Base-by-base conservation (phyloP, 139 green algal species). In the Spirogloea muscicola region DNA sequence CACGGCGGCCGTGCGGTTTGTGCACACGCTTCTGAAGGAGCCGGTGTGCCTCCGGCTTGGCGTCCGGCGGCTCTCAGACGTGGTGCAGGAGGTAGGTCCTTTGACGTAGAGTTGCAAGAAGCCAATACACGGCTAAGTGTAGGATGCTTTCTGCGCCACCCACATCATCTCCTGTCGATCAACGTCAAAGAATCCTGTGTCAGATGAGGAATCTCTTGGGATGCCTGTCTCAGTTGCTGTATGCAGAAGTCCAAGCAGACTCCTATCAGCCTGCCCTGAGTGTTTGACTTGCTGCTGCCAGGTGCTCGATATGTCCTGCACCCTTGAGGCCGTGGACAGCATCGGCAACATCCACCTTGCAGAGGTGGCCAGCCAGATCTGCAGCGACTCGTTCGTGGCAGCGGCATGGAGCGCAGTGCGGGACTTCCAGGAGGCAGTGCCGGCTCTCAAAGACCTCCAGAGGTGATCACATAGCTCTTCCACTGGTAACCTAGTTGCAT, bases 61-160 rank as follows among this genome's bases (percentile, higher is more conserved):
- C 34, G 85, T 86, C 55, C 70, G 55, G 16, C 7, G 46, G 9
- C 79, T 91, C 68, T 73, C 82, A 67, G 63, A 84, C 0, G 31
- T 84, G 25, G 73, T 82, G 18, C 65, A 70, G 38, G 82, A 89
- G 73, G 58, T 72, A 39, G 59, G 13, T 5, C 25, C 55, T 1
- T 65, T 7, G 13, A n/a, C n/a, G n/a, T n/a, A 34, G 58, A 39
- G 3, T 41, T 31, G n/a, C n/a, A n/a, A n/a, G n/a, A n/a, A n/a
- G n/a, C n/a, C n/a, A n/a, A n/a, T n/a, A n/a, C n/a, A n/a, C n/a
- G n/a, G n/a, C n/a, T n/a, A n/a, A n/a, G n/a, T n/a, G n/a, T n/a
- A n/a, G n/a, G n/a, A n/a, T n/a, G 33, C 60, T 69, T n/a, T n/a
- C n/a, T n/a, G n/a, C n/a, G n/a, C n/a, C n/a, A n/a, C n/a, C n/a